A percentile compares a stretch with the other conserved stretches of the same genome.
Conservation (phyloP, 2,329 filamentous ascomycete genomes). For the Fusarium sp. region DNA sequence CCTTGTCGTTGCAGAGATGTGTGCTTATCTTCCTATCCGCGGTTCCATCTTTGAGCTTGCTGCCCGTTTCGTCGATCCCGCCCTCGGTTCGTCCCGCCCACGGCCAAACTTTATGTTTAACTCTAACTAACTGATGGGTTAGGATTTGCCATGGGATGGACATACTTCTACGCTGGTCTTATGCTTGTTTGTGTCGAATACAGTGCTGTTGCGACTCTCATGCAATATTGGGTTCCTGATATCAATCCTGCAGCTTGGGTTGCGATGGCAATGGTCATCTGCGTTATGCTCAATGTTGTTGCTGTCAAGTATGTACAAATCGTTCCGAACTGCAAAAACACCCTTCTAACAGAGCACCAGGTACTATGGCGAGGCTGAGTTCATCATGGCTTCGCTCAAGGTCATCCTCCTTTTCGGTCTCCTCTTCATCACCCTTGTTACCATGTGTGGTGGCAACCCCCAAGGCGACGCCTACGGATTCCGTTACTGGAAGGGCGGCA, state of each 20-base stretch:
- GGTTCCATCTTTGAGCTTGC: constrained; percentile 68
- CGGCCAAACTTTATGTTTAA: rapidly evolving
- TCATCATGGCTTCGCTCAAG: constrained; percentile 69
- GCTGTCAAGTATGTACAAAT: constrained; percentile 55
- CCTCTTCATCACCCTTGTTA: constrained; percentile 73
- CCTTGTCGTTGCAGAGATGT: constrained; percentile 68
- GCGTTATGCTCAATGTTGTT: constrained; percentile 61
- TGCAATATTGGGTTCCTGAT: constrained; percentile 58
- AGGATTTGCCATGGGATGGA: constrained; percentile 66
- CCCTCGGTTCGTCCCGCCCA: constrained; percentile 54
- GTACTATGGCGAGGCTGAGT: constrained; percentile 60
- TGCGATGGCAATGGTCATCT: constrained; percentile 60
- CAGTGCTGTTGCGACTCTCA: constrained; percentile 59
- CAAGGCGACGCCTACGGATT: constrained; percentile 73
- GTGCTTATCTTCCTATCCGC: constrained; percentile 66
- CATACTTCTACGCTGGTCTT: constrained; percentile 62
- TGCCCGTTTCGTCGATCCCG: constrained; percentile 67
- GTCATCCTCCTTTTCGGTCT: constrained; percentile 66
- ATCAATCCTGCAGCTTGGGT: constrained; percentile 64
- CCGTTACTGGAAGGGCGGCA: constrained; percentile 62
- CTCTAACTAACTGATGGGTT: not conserved
- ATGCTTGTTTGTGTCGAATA: constrained; percentile 62
- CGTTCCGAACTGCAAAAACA: rapidly evolving
- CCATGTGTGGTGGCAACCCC: constrained; percentile 77
- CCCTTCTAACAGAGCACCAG: constrained; percentile 27